phyloP scores from a whole-genome alignment of 2,329 filamentous ascomycete species.

The Drechslera avenae region DNA sequence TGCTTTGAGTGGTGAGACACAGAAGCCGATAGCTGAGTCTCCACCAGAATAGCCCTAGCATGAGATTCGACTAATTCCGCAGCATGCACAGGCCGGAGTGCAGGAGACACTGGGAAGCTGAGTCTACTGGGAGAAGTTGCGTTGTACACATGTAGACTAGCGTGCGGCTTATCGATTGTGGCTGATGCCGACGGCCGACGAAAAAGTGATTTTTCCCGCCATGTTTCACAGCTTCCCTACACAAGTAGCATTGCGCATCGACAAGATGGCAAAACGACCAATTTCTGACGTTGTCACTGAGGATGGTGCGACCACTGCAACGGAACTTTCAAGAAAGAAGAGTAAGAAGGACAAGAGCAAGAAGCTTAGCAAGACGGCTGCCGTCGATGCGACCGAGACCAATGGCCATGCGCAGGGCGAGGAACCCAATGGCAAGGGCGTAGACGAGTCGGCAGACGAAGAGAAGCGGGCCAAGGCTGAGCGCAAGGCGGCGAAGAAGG shows the following conservation, averaged over 20 bases:
- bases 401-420: conserved; percentile 28
- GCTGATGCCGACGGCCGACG: conserved; percentile 14
- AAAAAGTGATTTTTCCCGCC: conserved; percentile 21
- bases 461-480: conserved; percentile 49
- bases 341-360: conserved; percentile 46
- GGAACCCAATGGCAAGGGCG: conserved; percentile 20
- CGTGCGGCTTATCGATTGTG: conserved; percentile 26
- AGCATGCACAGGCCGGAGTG: neutral
- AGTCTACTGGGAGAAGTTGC: conserved; percentile 1
- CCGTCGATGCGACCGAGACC: conserved; percentile 23
- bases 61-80: neutral
- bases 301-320: conserved; percentile 25
- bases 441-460: conserved; percentile 32
- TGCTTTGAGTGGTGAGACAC: too few relatives aligned
- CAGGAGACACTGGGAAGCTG: too few relatives aligned
- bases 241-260: conserved; percentile 6
- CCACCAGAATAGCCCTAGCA: too few relatives aligned
- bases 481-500: conserved; percentile 51
- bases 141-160: conserved; percentile 9
- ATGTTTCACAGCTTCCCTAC: conserved; percentile 6
- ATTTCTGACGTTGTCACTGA: conserved; percentile 39
- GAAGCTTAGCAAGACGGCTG: conserved; percentile 29
- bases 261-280: conserved; percentile 46
- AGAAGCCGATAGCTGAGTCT: too few relatives aligned
- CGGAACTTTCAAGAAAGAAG: conserved; percentile 45